A percentile compares a stretch with the other conserved stretches of the same genome.
phyloP scores from a whole-genome alignment of 2,329 filamentous ascomycete species.

The Lasiodiplodia citricola region DNA sequence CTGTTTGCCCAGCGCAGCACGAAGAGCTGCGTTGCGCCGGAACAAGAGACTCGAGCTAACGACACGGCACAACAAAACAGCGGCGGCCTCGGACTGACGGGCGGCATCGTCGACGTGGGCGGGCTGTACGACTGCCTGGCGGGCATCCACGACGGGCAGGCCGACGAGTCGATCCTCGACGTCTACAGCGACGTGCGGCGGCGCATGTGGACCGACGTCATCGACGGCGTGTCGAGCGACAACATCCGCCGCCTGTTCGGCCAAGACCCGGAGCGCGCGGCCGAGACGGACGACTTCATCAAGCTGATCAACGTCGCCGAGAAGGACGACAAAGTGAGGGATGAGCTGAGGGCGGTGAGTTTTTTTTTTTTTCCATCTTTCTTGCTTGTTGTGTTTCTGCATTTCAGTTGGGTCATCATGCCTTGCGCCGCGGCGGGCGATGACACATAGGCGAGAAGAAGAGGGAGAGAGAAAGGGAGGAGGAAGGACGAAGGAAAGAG shows the following conservation, averaged over 20 bases:
- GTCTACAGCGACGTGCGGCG: conserved; percentile 42
- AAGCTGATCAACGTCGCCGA: conserved; percentile 38
- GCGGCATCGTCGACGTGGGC: conserved; percentile 68
- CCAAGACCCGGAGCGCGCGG: conserved; percentile 35
- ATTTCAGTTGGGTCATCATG: neutral
- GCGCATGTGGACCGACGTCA: conserved; percentile 42
- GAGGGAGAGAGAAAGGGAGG: neutral
- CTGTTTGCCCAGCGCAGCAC: too few relatives aligned
- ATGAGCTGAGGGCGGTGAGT: conserved; percentile 30
- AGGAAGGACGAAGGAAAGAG: neutral
- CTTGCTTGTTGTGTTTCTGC: neutral
- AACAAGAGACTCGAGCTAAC: neutral
- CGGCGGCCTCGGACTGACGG: conserved; percentile 67
- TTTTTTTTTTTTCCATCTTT: neutral
- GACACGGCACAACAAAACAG: conserved; percentile 22
- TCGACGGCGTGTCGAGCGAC: conserved; percentile 44
- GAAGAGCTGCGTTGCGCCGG: too few relatives aligned
- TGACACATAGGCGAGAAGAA: neutral
- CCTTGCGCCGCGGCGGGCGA: neutral
- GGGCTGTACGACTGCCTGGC: conserved; percentile 65
- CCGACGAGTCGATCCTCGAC: conserved; percentile 43
- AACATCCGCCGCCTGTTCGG: conserved; percentile 46
- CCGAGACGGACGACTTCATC: conserved; percentile 42
- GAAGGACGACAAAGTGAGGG: conserved; percentile 38
- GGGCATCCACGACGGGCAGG: conserved; percentile 41